A percentile compares a stretch with the other conserved stretches of the same genome.
These are phyloP conservation scores for Viola odorata DNA, from an alignment of 345 rosid genomes.

Conservation along the genomic window DNA sequence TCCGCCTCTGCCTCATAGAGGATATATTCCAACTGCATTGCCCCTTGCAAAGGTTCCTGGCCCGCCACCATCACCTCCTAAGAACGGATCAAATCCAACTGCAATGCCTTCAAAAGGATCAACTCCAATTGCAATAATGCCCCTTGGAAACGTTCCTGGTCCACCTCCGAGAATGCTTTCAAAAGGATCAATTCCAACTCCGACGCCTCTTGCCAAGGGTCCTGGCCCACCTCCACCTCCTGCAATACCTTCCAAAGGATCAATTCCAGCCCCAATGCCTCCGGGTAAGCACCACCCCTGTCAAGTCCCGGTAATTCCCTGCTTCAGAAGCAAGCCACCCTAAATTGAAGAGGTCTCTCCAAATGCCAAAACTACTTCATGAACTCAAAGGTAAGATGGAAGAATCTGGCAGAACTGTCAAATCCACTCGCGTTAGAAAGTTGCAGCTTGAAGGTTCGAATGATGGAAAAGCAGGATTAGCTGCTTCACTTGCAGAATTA, in stretches of 20 bases:
- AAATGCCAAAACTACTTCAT: slow-evolving; percentile 9
- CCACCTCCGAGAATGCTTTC: not conserved
- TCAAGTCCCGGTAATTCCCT: slow-evolving; percentile 1
- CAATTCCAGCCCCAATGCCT: not conserved
- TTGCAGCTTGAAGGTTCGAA: slow-evolving; percentile 8
- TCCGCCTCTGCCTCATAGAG: not conserved
- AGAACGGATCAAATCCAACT: no score
- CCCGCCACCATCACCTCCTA: no score
- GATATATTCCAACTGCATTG: not conserved
- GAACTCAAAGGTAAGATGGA: slow-evolving; percentile 12
- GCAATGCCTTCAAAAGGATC: slow-evolving; percentile 4
- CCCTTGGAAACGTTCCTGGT: not conserved
- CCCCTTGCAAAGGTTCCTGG: not conserved
- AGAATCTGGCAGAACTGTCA: slow-evolving; percentile 3
- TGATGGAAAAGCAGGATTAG: slow-evolving; percentile 14
- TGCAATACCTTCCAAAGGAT: slow-evolving; percentile 4
- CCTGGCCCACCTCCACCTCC: slow-evolving; percentile 8
- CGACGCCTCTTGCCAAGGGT: not conserved
- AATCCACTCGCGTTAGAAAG: not conserved
- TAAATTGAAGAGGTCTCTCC: slow-evolving; percentile 11
- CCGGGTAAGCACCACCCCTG: no score
- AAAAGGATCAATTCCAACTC: not conserved
- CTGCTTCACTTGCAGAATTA: slow-evolving; percentile 15
- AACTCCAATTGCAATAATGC: not conserved
- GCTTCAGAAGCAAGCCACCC: not conserved